Evolutionary conservation across 1,284 basidiomycete genomes (phyloP).

Genomic region (Pyrrhoderma lamaoense): DNA sequence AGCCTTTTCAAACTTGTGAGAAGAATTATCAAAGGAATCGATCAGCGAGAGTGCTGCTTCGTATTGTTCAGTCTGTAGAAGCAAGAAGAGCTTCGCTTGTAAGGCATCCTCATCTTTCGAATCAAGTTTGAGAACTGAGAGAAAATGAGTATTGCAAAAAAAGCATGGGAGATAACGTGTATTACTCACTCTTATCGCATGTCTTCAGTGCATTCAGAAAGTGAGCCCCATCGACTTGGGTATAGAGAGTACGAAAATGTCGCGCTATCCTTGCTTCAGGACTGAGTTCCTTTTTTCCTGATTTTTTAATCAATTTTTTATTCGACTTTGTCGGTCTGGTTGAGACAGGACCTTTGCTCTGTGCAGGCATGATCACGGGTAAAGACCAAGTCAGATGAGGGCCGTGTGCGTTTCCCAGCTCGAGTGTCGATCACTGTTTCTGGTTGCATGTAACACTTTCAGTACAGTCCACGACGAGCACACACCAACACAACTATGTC

Average conservation of each 20-base stretch:
- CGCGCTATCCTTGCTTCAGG: conserved; percentile 57
- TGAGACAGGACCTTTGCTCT: too few species aligned
- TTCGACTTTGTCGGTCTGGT: conserved; percentile 14
- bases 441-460: conserved; percentile 3
- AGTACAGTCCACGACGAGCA: conserved; percentile 17
- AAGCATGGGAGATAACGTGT: neutral
- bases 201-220: conserved; percentile 79
- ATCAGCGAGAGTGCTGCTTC: conserved; percentile 44
- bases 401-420: neutral
- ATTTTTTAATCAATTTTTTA: neutral
- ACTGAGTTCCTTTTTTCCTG: conserved; percentile 44
- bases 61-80: conserved; percentile 80
- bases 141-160: neutral
- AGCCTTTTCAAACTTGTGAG: conserved; percentile 60
- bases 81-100: conserved; percentile 75
- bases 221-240: conserved; percentile 79
- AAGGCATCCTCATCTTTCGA: conserved; percentile 64
- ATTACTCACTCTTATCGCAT: conserved; percentile 74
- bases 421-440: neutral
- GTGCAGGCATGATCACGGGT: conserved; percentile 9
- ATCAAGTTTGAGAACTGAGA: conserved; percentile 59
- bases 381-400: neutral
- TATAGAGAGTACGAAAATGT: conserved; percentile 70
- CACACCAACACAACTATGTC: conserved; percentile 35
- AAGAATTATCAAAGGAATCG: conserved; percentile 27